phyloP scores from a whole-genome alignment of 208 protist species.

The Acanthamoeba polyphaga region DNA sequence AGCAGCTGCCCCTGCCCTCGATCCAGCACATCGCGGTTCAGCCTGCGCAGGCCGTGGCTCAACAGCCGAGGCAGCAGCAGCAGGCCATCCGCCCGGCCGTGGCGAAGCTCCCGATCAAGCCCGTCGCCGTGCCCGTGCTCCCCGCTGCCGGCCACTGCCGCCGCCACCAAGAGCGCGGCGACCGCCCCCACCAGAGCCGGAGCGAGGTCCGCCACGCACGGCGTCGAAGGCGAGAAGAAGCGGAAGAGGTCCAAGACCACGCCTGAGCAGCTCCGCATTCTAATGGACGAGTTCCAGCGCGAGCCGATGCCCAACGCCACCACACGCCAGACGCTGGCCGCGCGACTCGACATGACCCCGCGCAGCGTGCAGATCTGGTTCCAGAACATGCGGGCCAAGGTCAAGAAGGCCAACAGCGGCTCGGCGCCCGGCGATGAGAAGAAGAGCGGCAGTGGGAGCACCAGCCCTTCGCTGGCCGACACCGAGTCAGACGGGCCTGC shows the following conservation, averaged over 20 bases:
- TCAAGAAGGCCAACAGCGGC: conserved; percentile 44
- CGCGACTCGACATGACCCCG: conserved; percentile 40
- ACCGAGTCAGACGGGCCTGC: conserved; percentile 25
- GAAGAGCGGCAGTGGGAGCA: background rate
- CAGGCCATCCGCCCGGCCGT: conserved; percentile 27
- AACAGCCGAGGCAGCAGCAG: background rate
- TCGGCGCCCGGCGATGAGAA: conserved; percentile 26
- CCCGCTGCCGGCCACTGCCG: background rate
- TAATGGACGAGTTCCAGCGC: conserved; percentile 58
- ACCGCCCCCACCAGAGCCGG: background rate
- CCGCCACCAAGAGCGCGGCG: background rate
- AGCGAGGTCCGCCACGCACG: background rate
- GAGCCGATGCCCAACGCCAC: conserved; percentile 61
- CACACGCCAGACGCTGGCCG: conserved; percentile 36
- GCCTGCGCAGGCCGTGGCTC: background rate
- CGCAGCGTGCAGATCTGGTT: conserved; percentile 56
- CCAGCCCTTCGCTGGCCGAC: background rate
- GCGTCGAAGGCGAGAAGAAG: conserved; percentile 56
- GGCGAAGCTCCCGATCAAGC: background rate
- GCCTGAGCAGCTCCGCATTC: conserved; percentile 26
- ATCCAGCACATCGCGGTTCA: background rate
- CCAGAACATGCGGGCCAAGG: conserved; percentile 69
- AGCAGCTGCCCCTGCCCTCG: background rate
- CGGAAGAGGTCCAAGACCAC: conserved; percentile 56
- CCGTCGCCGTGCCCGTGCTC: background rate